These are phyloP conservation scores for Fusarium sp. DNA, from an alignment of 2,329 filamentous ascomycete genomes.

Conservation along the genomic window DNA sequence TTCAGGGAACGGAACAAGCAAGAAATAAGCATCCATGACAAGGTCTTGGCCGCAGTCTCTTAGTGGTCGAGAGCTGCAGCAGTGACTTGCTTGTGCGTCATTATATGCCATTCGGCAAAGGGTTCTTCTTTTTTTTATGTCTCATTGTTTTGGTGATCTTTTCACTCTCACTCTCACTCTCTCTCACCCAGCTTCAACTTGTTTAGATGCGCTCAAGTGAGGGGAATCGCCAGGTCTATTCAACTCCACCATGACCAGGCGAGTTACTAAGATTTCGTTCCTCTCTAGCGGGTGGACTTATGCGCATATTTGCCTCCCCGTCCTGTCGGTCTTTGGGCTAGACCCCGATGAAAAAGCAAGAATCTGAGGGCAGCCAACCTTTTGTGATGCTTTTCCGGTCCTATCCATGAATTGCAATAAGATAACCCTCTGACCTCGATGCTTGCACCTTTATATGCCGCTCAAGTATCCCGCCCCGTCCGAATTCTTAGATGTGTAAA, in stretches of 20 bases:
- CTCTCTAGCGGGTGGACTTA: conserved; percentile 24
- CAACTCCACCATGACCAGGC: conserved; percentile 23
- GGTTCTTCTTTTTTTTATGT: conserved; percentile 5
- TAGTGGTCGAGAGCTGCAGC: conserved; percentile 31
- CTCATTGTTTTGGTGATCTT: conserved; percentile 14
- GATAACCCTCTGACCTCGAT: conserved; percentile 23
- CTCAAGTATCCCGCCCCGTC: conserved; percentile 30
- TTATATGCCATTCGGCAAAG: conserved; percentile 21
- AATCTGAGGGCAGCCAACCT: conserved; percentile 20
- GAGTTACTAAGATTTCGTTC: conserved; percentile 26
- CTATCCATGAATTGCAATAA: conserved; percentile 20
- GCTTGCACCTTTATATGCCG: conserved; percentile 37
- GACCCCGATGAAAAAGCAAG: conserved; percentile 24
- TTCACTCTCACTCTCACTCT: background rate
- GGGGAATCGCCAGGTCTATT: conserved; percentile 35
- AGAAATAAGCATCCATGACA: conserved; percentile 35
- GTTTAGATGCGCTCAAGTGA: conserved; percentile 26
- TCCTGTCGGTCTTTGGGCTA: conserved; percentile 11
- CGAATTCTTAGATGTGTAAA: conserved; percentile 37
- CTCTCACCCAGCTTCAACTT: conserved; percentile 14
- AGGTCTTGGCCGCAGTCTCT: conserved; percentile 21
- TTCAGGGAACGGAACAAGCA: conserved; percentile 5
- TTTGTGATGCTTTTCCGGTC: conserved; percentile 22
- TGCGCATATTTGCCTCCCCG: conserved; percentile 22
- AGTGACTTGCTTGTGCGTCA: conserved; percentile 35